Percentiles rank a stretch among this genome's conserved stretches.
Evolutionary conservation across 1,284 basidiomycete genomes (phyloP).

Genomic region (Veloporphyrellus conicus): DNA sequence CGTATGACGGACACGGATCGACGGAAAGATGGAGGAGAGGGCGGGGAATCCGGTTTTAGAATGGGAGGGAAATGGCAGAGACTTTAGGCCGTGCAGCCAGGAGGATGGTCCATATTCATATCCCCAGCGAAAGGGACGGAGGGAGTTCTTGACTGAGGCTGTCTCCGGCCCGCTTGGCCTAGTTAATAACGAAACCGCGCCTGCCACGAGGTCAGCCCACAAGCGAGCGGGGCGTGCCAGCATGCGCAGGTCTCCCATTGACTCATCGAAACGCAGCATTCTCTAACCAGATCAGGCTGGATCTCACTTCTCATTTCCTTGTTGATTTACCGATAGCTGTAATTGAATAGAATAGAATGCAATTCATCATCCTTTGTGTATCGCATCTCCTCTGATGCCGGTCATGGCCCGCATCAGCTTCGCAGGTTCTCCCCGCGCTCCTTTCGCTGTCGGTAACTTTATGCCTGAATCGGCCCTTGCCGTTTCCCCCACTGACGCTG

Average conservation of each 20-base stretch:
- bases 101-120: conserved; percentile 10
- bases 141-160: conserved; percentile 13
- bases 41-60: too few species aligned
- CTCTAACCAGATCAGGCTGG: conserved; percentile 17
- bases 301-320: conserved; percentile 28
- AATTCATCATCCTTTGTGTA: conserved; percentile 15
- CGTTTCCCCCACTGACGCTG: conserved; percentile 7
- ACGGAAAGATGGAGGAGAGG: too few species aligned
- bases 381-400: conserved; percentile 21
- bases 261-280: conserved; percentile 21
- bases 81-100: background rate
- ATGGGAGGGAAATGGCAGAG: too few species aligned
- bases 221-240: conserved; percentile 24
- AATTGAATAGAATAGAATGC: conserved; percentile 22
- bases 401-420: conserved; percentile 28
- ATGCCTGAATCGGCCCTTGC: conserved; percentile 22
- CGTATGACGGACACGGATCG: too few species aligned
- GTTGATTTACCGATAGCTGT: conserved; percentile 29
- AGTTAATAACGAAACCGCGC: conserved; percentile 20
- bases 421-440: conserved; percentile 25
- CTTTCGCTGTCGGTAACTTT: conserved; percentile 28
- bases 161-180: conserved; percentile 21
- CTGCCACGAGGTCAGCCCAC: conserved; percentile 22
- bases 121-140: conserved; percentile 11
- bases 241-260: conserved; percentile 15